phyloP scores from a whole-genome alignment of 345 rosid species.

The Hibiscus syriacus region DNA sequence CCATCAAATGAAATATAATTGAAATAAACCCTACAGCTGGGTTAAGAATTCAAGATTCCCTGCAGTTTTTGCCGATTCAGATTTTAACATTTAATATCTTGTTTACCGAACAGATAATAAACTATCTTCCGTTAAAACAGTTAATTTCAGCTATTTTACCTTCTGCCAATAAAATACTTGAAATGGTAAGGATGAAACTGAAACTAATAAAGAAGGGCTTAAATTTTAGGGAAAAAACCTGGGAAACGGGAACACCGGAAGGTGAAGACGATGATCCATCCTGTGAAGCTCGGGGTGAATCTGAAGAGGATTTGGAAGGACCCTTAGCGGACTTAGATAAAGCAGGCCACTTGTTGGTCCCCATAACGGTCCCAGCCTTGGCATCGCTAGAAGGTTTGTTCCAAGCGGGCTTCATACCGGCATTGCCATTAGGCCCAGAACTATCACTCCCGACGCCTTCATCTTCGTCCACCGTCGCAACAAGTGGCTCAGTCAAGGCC shows the following conservation, averaged over 20 bases:
- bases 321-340: conserved; percentile 52
- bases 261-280: conserved; percentile 48
- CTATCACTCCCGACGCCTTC: conserved; percentile 30
- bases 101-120: background rate
- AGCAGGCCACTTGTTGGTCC: conserved; percentile 58
- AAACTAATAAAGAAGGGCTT: background rate
- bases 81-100: background rate
- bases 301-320: conserved; percentile 32
- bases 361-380: conserved; percentile 53
- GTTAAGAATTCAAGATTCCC: background rate
- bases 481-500: conserved; percentile 17
- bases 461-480: conserved; percentile 24
- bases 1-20: background rate
- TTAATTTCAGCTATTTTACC: background rate
- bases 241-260: conserved; percentile 21
- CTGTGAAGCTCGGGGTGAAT: conserved; percentile 32
- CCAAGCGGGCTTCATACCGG: conserved; percentile 70
- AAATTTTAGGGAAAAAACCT: conserved; percentile 24
- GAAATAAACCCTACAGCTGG: background rate
- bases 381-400: conserved; percentile 49
- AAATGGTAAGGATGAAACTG: background rate
- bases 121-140: background rate
- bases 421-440: conserved; percentile 34
- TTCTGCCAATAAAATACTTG: background rate
- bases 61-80: background rate